Evolutionary conservation across 1,284 basidiomycete genomes (phyloP).

Genomic region (Grifola frondosa): DNA sequence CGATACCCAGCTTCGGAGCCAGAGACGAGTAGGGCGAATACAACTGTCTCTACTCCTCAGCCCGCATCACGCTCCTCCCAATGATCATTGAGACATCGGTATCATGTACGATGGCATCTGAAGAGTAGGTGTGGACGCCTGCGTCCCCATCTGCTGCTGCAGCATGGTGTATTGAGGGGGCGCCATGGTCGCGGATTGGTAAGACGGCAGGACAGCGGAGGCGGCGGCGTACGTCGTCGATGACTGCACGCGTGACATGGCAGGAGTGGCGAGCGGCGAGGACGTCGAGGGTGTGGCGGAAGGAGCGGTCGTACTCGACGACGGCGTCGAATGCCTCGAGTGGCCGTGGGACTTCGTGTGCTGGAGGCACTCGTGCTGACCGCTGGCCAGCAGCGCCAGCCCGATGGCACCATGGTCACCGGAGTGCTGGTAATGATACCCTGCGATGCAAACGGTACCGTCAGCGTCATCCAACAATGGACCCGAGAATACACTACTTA

Average conservation of each 20-base stretch:
- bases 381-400: constrained; percentile 79
- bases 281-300: constrained; percentile 22
- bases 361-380: constrained; percentile 67
- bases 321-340: constrained; percentile 28
- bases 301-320: constrained; percentile 7
- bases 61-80: no score
- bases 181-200: constrained; percentile 46
- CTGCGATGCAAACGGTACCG: constrained; percentile 19
- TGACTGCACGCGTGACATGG: constrained; percentile 18
- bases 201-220: constrained; percentile 33
- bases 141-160: constrained; percentile 13
- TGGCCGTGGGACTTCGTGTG: constrained; percentile 25
- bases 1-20: no score
- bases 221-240: constrained; percentile 6
- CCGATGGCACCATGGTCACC: constrained; percentile 93
- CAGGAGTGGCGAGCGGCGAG: constrained; percentile 23
- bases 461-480: neutral
- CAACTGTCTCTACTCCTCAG: no score
- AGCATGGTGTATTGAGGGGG: constrained; percentile 39
- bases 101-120: constrained; percentile 12
- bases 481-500: constrained; percentile 30
- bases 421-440: constrained; percentile 96
- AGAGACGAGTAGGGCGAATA: no score
- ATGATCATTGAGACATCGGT: constrained; percentile 15
- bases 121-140: constrained; percentile 5